Conservation (phyloP, 1,284 basidiomycete genomes). For the Porphyrellus sp. region DNA sequence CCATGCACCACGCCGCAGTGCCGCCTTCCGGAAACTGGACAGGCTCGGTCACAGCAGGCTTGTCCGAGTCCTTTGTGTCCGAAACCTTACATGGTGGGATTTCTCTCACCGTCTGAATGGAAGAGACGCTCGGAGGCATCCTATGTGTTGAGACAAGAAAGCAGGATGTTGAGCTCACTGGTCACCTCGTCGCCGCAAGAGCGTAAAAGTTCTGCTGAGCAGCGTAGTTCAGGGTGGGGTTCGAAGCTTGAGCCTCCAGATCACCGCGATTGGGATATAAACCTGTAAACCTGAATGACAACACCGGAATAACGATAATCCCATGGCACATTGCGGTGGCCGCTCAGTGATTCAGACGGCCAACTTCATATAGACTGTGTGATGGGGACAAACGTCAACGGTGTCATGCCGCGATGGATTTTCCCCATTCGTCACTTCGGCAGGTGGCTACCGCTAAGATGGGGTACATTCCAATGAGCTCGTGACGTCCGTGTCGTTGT, state of each 20-base stretch:
- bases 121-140: background rate
- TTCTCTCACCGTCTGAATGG: background rate
- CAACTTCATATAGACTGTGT: background rate
- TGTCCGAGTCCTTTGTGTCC: background rate
- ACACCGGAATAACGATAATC: background rate
- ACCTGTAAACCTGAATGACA: background rate
- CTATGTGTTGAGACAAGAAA: background rate
- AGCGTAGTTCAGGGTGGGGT: background rate
- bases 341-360: background rate
- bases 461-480: background rate
- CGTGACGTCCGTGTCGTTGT: background rate
- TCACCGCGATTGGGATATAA: too few relatives aligned
- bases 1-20: conserved; percentile 23
- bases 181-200: too few relatives aligned
- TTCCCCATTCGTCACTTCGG: background rate
- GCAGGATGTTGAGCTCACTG: too few relatives aligned
- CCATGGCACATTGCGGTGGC: background rate
- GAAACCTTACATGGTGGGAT: background rate
- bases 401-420: background rate
- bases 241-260: background rate
- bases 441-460: background rate
- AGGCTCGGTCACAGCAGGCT: background rate
- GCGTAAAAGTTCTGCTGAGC: background rate
- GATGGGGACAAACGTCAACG: background rate
- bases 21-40: conserved; percentile 32